Conservation (phyloP, 352 stramenopile genomes). For the Pythium vanterpoolii region DNA sequence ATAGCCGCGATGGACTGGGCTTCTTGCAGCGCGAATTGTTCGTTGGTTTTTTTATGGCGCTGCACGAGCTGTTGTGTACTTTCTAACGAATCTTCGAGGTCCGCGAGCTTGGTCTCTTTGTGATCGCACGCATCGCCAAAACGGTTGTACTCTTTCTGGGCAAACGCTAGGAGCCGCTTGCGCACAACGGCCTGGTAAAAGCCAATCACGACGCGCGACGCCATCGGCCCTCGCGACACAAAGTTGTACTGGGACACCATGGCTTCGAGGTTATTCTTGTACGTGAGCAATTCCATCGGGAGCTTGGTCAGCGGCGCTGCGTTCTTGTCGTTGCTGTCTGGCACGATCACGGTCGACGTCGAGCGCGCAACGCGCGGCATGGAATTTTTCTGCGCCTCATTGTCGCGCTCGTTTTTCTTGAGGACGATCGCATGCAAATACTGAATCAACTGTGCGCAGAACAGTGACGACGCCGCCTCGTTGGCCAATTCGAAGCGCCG, state of each 20-base stretch:
- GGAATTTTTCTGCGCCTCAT: constrained; percentile 44
- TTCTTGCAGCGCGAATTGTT: constrained; percentile 50
- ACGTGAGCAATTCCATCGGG: constrained; percentile 65
- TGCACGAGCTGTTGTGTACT: constrained; percentile 44
- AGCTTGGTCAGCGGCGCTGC: constrained; percentile 39
- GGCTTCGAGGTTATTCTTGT: constrained; percentile 76
- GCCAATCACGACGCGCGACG: constrained; percentile 43
- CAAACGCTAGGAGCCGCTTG: constrained; percentile 40
- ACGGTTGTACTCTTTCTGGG: constrained; percentile 55
- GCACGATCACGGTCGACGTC: constrained; percentile 51
- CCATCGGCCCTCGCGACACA: constrained; percentile 50
- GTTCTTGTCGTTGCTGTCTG: constrained; percentile 26
- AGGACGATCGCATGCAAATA: constrained; percentile 73
- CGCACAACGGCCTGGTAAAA: constrained; percentile 60
- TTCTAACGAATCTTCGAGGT: constrained; percentile 48
- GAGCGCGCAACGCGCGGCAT: constrained; percentile 39
- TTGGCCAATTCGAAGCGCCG: constrained; percentile 60
- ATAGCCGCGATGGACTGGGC: constrained; percentile 43
- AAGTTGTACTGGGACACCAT: constrained; percentile 82
- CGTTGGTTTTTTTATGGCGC: constrained; percentile 42
- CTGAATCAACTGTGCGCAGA: constrained; percentile 59
- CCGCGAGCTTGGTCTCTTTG: constrained; percentile 43
- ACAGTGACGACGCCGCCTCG: constrained; percentile 55
- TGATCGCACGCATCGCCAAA: constrained; percentile 50
- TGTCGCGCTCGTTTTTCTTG: constrained; percentile 61